Base-by-base conservation (phyloP, 345 rosid genomes). In the Lepidium sativum region DNA sequence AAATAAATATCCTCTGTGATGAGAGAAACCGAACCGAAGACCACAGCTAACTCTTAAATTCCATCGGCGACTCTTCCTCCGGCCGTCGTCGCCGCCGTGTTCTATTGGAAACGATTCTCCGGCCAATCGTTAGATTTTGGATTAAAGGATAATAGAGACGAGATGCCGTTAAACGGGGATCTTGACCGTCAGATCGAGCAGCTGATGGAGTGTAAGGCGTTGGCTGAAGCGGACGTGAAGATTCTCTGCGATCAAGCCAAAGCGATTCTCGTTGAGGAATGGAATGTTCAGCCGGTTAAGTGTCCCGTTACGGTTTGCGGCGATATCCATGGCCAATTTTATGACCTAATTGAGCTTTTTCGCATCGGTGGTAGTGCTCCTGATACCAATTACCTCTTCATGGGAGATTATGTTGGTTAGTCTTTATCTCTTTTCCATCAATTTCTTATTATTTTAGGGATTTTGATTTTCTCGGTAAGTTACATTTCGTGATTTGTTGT, bases 261-360 rank as follows among this genome's bases (percentile, higher is more conserved):
- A 54, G 92, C 96, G 75, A 85, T 94, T 68, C 88, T 94, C 9
- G 95, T 88, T 35, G 99, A 94, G 79, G 99, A 94, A 77, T 94
- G 95, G 95, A 94, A 94, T 87, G 99, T 94, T 51, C 99, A 94
- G 79, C 91, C 96, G 47, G 99, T 94, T 43, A 94, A 94, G 80
- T 94, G 99, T 78, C 99, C 99, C 33, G 98, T 92, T 59, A 92
- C 98, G 44, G 90, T 92, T 9, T 92, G 98, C 66, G 98, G 98
- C 23, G 99, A 94, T 79, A 94, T 94, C 58, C 99, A 94, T 62
- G 99, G 99, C 1, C 99, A 94, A 80, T 94, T 94, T 69, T 94
- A 94, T 60, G 99, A 94, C 80, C 92, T 94, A 54, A 76, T 94
- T 59, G 99, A 94, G 81, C 96, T 94, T n/a, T 94, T 94, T 69